These are phyloP conservation scores for Imleria badia DNA, from an alignment of 768 basidiomycete species.

Conservation along the genomic window DNA sequence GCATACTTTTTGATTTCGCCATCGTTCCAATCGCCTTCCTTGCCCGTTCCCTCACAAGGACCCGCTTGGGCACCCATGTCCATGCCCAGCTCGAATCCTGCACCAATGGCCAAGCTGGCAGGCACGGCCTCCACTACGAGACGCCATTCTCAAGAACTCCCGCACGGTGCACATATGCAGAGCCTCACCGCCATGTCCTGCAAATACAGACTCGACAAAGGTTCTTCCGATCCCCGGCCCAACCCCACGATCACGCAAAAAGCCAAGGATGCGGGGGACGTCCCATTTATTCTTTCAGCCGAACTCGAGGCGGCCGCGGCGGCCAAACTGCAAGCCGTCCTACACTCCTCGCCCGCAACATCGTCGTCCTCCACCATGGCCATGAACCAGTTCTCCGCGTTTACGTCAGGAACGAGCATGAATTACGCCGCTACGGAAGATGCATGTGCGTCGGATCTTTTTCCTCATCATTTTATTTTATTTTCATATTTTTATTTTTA, in stretches of 20 bases:
- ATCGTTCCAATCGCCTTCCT: conserved; percentile 10
- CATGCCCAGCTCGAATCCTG: neutral
- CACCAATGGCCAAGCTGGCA: conserved; percentile 1
- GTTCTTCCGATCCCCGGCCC: conserved; percentile 10
- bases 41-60: conserved; percentile 16
- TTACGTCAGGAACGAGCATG: conserved; percentile 19
- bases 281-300: conserved; percentile 32
- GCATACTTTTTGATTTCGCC: conserved; percentile 16
- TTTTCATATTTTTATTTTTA: neutral
- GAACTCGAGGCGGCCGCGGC: conserved; percentile 32
- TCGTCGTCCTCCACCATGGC: neutral
- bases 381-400: conserved; percentile 14
- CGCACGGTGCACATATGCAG: conserved; percentile 17
- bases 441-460: conserved; percentile 28
- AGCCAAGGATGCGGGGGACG: conserved; percentile 32
- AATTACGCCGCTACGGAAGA: conserved; percentile 24
- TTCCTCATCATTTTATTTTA: neutral
- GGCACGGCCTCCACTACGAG: conserved; percentile 1
- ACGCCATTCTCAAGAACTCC: conserved; percentile 24
- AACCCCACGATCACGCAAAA: conserved; percentile 15
- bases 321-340: conserved; percentile 26
- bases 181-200: conserved; percentile 25
- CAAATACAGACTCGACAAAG: conserved; percentile 24
- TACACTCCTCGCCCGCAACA: conserved; percentile 20
- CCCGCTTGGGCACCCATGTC: conserved; percentile 15